Evolutionary conservation across 768 basidiomycete genomes (phyloP).

Genomic region (Lactifluus subvellereus): DNA sequence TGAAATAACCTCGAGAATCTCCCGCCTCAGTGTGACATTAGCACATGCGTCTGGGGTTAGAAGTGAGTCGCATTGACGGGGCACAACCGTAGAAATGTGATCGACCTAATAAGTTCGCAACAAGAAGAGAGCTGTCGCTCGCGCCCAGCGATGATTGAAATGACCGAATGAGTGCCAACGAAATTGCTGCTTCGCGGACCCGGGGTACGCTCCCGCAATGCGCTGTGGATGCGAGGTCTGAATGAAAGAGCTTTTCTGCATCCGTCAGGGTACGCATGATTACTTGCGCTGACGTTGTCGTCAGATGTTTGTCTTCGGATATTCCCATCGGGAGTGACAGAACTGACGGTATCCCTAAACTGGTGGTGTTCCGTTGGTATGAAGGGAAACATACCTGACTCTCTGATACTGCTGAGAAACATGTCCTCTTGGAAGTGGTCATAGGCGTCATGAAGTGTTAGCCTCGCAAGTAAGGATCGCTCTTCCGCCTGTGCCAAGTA

Average conservation of each 20-base stretch:
- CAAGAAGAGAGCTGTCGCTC: constrained; percentile 45
- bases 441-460: constrained; percentile 76
- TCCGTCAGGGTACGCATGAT: constrained; percentile 55
- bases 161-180: constrained; percentile 62
- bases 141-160: constrained; percentile 78
- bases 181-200: constrained; percentile 68
- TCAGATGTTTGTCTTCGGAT: constrained; percentile 39
- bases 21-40: constrained; percentile 75
- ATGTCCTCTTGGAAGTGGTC: constrained; percentile 78
- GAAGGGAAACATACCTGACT: constrained; percentile 63
- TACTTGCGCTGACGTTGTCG: constrained; percentile 47
- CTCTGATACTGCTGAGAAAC: constrained; percentile 82
- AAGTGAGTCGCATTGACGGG: neutral
- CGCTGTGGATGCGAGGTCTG: constrained; percentile 50
- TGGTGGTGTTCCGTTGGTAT: neutral
- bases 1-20: constrained; percentile 77
- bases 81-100: neutral
- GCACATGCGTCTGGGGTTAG: constrained; percentile 58
- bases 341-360: constrained; percentile 38
- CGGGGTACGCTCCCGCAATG: constrained; percentile 59
- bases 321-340: constrained; percentile 82
- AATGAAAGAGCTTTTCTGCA: constrained; percentile 67
- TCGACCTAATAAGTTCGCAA: constrained; percentile 59
- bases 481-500: constrained; percentile 56
- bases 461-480: constrained; percentile 63